Evolutionary conservation across 208 protist species (phyloP).

Genomic region (Wallacemonas sp.): DNA sequence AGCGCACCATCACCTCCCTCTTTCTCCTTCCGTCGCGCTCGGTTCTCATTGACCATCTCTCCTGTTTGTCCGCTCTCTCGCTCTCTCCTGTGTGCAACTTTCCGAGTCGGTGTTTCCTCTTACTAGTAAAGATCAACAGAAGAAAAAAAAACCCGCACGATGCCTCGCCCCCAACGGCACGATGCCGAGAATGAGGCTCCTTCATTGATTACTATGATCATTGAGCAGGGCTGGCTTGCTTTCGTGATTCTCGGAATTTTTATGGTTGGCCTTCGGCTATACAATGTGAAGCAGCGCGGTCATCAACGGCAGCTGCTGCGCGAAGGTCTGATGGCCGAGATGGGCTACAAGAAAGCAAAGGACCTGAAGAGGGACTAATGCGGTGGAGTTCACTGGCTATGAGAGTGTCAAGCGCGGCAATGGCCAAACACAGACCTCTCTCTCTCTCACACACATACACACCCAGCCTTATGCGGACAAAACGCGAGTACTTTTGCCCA

Average conservation of each 20-base stretch:
- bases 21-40: too few species aligned
- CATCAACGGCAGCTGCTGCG: constrained; percentile 60
- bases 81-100: too few species aligned
- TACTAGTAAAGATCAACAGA: too few species aligned
- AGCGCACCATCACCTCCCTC: too few species aligned
- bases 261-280: constrained; percentile 77
- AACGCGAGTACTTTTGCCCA: too few species aligned
- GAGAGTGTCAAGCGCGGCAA: too few species aligned
- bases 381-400: too few species aligned
- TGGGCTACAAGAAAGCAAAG: constrained; percentile 34
- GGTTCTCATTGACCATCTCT: too few species aligned
- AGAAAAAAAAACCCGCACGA: too few species aligned
- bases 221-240: constrained; percentile 74
- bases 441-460: not conserved
- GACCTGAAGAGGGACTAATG: constrained; percentile 1
- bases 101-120: too few species aligned
- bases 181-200: constrained; percentile 25
- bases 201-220: constrained; percentile 28
- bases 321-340: constrained; percentile 66
- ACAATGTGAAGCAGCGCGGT: constrained; percentile 72
- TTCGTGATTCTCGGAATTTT: constrained; percentile 74
- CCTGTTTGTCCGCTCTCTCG: too few species aligned
- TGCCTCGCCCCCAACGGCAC: constrained; percentile 33
- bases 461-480: too few species aligned
- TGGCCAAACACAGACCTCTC: not conserved